phyloP scores from a whole-genome alignment of 352 stramenopile species.

The Elongisporangium undulatum region DNA sequence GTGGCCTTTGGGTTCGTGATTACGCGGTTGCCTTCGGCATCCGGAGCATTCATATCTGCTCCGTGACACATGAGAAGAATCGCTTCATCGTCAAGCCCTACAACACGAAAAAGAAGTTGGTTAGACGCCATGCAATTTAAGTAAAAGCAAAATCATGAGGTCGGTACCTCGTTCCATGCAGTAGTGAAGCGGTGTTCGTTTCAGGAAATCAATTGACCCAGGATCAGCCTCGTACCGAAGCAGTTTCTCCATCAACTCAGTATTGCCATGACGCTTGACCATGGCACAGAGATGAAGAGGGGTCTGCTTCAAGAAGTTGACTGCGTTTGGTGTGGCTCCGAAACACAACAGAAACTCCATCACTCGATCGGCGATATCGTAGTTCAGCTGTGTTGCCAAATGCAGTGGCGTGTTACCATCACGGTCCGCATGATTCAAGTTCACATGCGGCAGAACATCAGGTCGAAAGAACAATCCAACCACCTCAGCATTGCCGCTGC shows the following conservation, averaged over 20 bases:
- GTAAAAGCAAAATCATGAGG: neutral
- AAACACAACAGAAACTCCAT: conserved; percentile 71
- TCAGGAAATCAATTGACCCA: conserved; percentile 55
- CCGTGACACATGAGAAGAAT: conserved; percentile 57
- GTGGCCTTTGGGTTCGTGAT: conserved; percentile 53
- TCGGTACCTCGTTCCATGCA: conserved; percentile 63
- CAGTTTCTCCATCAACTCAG: conserved; percentile 57
- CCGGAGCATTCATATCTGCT: conserved; percentile 65
- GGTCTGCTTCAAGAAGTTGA: conserved; percentile 72
- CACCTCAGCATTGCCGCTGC: conserved; percentile 51
- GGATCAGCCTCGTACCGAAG: conserved; percentile 53
- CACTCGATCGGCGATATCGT: conserved; percentile 55
- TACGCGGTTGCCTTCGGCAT: conserved; percentile 52
- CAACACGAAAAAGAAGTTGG: neutral
- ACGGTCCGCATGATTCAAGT: conserved; percentile 57
- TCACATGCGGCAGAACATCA: conserved; percentile 62
- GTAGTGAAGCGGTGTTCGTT: conserved; percentile 72
- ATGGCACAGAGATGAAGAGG: conserved; percentile 70
- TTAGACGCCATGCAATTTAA: neutral
- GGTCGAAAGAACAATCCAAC: conserved; percentile 74
- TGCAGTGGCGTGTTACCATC: conserved; percentile 74
- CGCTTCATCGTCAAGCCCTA: conserved; percentile 62
- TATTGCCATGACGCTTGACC: conserved; percentile 46
- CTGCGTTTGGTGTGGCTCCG: conserved; percentile 48
- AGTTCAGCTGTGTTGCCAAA: conserved; percentile 50